A percentile compares a stretch with the other conserved stretches of the same genome.
Conservation (phyloP, 306 rosid species). For the Dryas octopetala region DNA sequence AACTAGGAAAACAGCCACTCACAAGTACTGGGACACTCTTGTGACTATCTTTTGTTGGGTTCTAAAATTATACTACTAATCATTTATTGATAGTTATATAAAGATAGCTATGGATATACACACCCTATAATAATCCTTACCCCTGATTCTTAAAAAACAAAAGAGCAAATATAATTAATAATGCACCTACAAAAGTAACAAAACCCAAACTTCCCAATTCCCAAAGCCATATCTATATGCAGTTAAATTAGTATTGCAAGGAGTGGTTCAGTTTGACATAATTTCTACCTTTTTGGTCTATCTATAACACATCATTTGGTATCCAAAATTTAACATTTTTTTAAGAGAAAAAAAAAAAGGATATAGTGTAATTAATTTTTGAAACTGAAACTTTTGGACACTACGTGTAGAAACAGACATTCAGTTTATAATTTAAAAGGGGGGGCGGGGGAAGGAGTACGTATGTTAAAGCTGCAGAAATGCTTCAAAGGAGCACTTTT, state of each 20-base stretch:
- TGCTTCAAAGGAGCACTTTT: conserved; percentile 26
- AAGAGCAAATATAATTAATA: conserved; percentile 11
- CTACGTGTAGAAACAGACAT: too few species aligned
- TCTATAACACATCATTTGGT: too few species aligned
- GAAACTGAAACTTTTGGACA: too few species aligned
- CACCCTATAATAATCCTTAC: neutral
- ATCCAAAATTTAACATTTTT: too few species aligned
- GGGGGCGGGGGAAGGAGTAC: neutral
- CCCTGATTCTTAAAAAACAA: conserved; percentile 1
- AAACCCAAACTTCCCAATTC: too few species aligned
- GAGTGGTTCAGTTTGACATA: too few species aligned
- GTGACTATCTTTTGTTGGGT: conserved; percentile 25
- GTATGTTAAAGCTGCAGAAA: conserved; percentile 14
- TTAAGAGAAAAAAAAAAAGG: too few species aligned
- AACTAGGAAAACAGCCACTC: conserved; percentile 19
- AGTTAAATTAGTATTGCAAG: too few species aligned
- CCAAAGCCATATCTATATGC: too few species aligned
- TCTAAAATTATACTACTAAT: neutral
- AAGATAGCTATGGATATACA: neutral
- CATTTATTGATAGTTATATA: neutral
- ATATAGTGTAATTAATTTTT: too few species aligned
- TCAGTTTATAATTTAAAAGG: neutral
- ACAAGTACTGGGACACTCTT: conserved; percentile 7
- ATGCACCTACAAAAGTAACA: neutral
- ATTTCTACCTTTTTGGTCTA: too few species aligned